Evolutionary conservation across 371 early-diverging fungal species (phyloP), one percentile per base, ranked within the genome.

Genomic region (Rhizopus arrhizus): DNA sequence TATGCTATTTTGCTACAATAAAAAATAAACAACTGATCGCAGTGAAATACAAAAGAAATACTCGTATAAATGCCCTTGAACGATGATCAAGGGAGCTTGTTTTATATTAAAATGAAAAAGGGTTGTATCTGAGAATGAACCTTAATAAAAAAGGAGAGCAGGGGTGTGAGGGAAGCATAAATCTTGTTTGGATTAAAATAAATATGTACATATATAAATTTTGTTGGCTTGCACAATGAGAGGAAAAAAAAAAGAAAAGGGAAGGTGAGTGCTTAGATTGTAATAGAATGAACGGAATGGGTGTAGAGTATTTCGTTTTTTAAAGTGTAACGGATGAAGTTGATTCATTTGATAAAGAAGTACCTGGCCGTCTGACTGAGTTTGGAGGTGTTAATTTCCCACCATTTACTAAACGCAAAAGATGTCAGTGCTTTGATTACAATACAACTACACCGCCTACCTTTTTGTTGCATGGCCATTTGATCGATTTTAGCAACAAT

Each of bases 271-370:
- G 43, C 11, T 11, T n/a, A 43, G 13, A 43, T 13, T 13, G 11
- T 13, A 43, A 15, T 1, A 43, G n/a, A 43, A 43, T 5, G 43
- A 43, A 43, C 5, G 43, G 43, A 43, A 43, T 43, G 43, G 43
- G 43, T 43, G 7, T 6, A 13, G 15, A 43, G 43, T 5, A 43
- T n/a, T 13, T 9, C 5, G 13, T 9, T 15, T 43, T 6, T 43
- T 15, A 48, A 29, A 15, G 15, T 12, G n/a, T 8, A 9, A 48
- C 15, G 31, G 58, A 58, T 48, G 34, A 32, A 13, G 32, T 33
- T 5, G 63, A 63, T 8, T 49, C 50, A 32, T 58, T 57, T 35
- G 63, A 63, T 10, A 57, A 22, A 16, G 58, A 49, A 4, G 58
- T 46, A 33, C 52, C 51, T 32, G 56, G 42, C 53, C 58, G 50